Evolutionary conservation across 495 filamentous ascomycete species (phyloP).

Genomic region (Trypethelium eluteriae): DNA sequence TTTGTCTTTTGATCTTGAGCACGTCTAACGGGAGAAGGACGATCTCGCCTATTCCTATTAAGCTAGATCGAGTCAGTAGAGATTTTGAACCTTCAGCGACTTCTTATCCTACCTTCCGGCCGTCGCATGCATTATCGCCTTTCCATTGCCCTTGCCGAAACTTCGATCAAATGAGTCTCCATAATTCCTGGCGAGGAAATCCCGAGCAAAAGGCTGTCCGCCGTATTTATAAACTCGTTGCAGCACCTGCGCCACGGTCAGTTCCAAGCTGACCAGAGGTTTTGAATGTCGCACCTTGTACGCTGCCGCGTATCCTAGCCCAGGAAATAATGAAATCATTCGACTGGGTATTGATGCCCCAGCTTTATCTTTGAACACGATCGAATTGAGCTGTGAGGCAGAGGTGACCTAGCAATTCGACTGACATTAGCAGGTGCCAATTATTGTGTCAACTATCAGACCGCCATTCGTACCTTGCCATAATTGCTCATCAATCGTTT

Average conservation of each 20-base stretch:
- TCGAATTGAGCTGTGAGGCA: conserved; percentile 60
- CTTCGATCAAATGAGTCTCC: conserved; percentile 73
- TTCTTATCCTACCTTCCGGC: conserved; percentile 64
- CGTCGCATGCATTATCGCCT: conserved; percentile 95
- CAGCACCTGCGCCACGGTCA: conserved; percentile 48
- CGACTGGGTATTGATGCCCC: conserved; percentile 62
- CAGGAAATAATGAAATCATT: conserved; percentile 93
- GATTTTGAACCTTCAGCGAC: not conserved
- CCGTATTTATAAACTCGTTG: conserved; percentile 99
- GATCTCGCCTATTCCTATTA: conserved; percentile 97
- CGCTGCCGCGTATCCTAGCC: conserved; percentile 90
- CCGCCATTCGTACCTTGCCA: conserved; percentile 49
- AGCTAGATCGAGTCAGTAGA: conserved; percentile 39
- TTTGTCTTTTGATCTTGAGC: conserved; percentile 98
- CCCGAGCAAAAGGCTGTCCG: conserved; percentile 89
- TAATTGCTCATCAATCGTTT: conserved; percentile 99
- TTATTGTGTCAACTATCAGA: not conserved
- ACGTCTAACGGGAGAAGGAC: conserved; percentile 91
- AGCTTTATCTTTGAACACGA: conserved; percentile 91
- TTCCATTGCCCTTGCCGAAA: conserved; percentile 93
- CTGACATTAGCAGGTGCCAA: conserved; percentile 11
- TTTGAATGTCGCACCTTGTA: conserved; percentile 64
- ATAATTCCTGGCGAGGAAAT: conserved; percentile 78
- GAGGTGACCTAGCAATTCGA: conserved; percentile 48
- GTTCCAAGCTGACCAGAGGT: not conserved